A percentile compares a stretch with the other conserved stretches of the same genome.
phyloP scores from a whole-genome alignment of 129 eudicot species.

The Helianthus tuberosus region DNA sequence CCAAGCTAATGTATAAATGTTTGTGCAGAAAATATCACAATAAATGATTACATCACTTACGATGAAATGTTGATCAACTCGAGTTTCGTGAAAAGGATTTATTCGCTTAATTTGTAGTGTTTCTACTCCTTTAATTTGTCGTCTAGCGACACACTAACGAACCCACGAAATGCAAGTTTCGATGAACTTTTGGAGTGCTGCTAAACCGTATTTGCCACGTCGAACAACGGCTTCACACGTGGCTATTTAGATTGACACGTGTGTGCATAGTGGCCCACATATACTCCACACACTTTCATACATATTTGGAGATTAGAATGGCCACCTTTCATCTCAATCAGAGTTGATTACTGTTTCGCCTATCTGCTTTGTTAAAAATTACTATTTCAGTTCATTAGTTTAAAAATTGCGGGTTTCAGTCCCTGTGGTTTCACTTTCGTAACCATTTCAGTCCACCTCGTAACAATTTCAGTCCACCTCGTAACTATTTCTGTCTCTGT shows the following conservation, averaged over 20 bases:
- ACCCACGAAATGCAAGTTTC: slow-evolving; percentile 34
- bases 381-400: too few relatives aligned
- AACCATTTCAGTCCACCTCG: too few relatives aligned
- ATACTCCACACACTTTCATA: background rate
- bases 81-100: slow-evolving; percentile 12
- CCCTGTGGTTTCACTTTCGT: too few relatives aligned
- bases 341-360: too few relatives aligned
- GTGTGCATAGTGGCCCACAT: slow-evolving; percentile 3
- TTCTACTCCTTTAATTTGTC: slow-evolving; percentile 9
- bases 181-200: slow-evolving; percentile 25
- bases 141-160: slow-evolving; percentile 16
- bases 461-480: too few relatives aligned
- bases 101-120: slow-evolving; percentile 15
- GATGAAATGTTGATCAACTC: slow-evolving; percentile 15
- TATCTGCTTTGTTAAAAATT: too few relatives aligned
- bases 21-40: slow-evolving; percentile 4
- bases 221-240: slow-evolving; percentile 31
- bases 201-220: slow-evolving; percentile 30
- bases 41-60: slow-evolving; percentile 12
- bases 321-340: background rate
- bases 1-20: background rate
- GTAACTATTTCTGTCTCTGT: too few relatives aligned
- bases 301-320: slow-evolving; percentile 20
- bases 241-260: slow-evolving; percentile 28
- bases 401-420: too few relatives aligned